A percentile compares a stretch with the other conserved stretches of the same genome.
Conservation (phyloP, 768 basidiomycete species). For the Hebeloma cylindrosporum region DNA sequence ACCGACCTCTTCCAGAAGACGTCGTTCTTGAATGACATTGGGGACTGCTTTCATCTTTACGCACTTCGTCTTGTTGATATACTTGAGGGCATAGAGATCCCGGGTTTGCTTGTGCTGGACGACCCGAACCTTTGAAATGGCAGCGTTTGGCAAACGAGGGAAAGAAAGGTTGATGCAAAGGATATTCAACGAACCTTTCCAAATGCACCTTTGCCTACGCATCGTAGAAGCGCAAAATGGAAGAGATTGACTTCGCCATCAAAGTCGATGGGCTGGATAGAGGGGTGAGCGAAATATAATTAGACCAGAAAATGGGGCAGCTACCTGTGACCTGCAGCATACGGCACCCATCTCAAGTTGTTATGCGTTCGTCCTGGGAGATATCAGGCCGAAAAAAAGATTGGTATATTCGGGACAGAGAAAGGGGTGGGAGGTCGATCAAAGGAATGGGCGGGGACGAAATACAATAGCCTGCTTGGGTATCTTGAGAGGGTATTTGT, state of each 20-base stretch:
- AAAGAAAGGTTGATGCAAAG: constrained; percentile 3
- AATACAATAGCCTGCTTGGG: background rate
- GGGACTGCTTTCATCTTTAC: constrained; percentile 98
- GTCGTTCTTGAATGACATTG: constrained; percentile 95
- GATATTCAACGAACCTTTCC: constrained; percentile 72
- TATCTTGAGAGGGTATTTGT: constrained; percentile 10
- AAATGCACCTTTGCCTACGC: constrained; percentile 98
- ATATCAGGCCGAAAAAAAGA: constrained; percentile 3
- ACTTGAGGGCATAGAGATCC: constrained; percentile 95
- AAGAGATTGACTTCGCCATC: constrained; percentile 95
- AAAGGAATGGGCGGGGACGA: constrained; percentile 9
- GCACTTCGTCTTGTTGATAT: constrained; percentile 98
- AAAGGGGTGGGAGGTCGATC: constrained; percentile 2
- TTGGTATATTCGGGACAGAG: constrained; percentile 1
- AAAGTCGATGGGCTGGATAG: constrained; percentile 85
- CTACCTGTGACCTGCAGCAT: constrained; percentile 68
- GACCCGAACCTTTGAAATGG: constrained; percentile 78
- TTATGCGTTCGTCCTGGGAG: constrained; percentile 27
- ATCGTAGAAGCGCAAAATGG: constrained; percentile 91
- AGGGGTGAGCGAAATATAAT: constrained; percentile 3
- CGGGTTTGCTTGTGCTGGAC: constrained; percentile 99
- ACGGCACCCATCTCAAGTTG: constrained; percentile 70
- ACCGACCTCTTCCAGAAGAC: constrained; percentile 89
- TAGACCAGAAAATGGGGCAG: background rate
- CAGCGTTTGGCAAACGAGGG: constrained; percentile 11